phyloP scores from a whole-genome alignment of 2,329 filamentous ascomycete genomes.

The Pseudocercospora fijiensis region DNA sequence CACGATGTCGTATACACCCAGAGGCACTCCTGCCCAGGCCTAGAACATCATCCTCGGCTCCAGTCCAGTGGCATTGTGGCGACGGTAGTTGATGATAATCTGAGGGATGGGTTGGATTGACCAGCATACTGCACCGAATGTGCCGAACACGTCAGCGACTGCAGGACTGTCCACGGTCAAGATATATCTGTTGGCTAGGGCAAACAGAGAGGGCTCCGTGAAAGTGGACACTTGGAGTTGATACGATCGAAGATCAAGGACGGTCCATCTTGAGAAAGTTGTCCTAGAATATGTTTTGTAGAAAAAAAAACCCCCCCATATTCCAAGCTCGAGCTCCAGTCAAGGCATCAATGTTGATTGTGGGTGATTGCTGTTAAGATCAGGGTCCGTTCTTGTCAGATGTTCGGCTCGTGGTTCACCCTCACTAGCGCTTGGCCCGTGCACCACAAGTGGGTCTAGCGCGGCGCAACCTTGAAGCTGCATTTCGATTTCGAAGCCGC shows the following conservation, averaged over 20 bases:
- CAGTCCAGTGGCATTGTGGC: slow-evolving; percentile 64
- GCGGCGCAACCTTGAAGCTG: neutral
- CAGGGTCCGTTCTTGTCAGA: neutral
- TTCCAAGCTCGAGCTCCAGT: neutral
- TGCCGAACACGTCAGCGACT: slow-evolving; percentile 58
- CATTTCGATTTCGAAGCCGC: neutral
- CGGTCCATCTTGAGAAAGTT: neutral
- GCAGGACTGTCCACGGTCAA: slow-evolving; percentile 23
- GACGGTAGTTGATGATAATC: slow-evolving; percentile 65
- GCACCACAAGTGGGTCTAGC: neutral
- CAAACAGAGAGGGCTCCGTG: too few species aligned
- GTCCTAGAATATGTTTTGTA: neutral
- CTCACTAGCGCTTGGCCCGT: slow-evolving; percentile 5
- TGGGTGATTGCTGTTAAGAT: neutral
- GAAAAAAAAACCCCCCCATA: neutral
- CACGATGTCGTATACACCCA: slow-evolving; percentile 62
- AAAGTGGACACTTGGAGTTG: neutral
- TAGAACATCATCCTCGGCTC: slow-evolving; percentile 73
- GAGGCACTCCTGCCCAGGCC: slow-evolving; percentile 65
- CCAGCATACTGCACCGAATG: slow-evolving; percentile 63
- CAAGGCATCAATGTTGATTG: neutral
- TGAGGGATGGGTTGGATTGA: slow-evolving; percentile 69
- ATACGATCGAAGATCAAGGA: neutral
- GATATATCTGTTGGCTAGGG: neutral
- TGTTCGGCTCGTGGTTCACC: neutral